These are phyloP conservation scores for Sicyos baderoa DNA, from an alignment of 306 rosid species.

Conservation along the genomic window DNA sequence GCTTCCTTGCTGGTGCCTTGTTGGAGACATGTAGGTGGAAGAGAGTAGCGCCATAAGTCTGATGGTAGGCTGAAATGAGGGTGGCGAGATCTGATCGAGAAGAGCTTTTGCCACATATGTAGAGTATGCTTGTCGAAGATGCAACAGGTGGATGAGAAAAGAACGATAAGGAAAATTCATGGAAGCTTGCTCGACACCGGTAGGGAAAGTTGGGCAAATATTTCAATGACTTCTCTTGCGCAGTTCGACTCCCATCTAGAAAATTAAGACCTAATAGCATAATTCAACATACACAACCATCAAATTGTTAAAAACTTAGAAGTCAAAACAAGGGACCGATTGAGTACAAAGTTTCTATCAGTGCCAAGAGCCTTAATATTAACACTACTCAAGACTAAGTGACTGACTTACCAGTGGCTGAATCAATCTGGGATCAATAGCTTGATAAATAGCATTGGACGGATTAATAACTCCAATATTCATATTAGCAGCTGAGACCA, in stretches of 20 bases:
- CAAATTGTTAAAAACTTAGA: not conserved
- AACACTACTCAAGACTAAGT: not conserved
- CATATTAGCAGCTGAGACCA: constrained; percentile 51
- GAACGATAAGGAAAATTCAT: too few species aligned
- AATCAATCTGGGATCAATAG: constrained; percentile 58
- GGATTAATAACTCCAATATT: constrained; percentile 62
- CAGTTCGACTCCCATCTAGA: not conserved
- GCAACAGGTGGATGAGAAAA: too few species aligned
- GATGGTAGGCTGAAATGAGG: too few species aligned
- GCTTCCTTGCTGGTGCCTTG: too few species aligned
- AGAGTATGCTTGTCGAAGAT: too few species aligned
- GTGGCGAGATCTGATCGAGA: too few species aligned
- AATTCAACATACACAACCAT: not conserved
- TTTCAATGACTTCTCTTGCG: too few species aligned
- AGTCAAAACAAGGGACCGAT: not conserved
- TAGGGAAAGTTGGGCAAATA: too few species aligned
- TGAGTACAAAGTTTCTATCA: not conserved
- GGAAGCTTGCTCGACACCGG: too few species aligned
- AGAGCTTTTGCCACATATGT: too few species aligned
- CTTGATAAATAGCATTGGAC: constrained; percentile 60
- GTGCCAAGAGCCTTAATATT: not conserved
- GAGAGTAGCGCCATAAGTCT: too few species aligned
- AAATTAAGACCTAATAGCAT: not conserved
- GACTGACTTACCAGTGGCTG: constrained; percentile 53
- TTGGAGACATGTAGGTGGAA: too few species aligned